Percentiles rank a stretch among this genome's conserved stretches.
These are phyloP conservation scores for Ophiostoma quercus DNA, from an alignment of 2,329 filamentous ascomycete genomes.

Conservation along the genomic window DNA sequence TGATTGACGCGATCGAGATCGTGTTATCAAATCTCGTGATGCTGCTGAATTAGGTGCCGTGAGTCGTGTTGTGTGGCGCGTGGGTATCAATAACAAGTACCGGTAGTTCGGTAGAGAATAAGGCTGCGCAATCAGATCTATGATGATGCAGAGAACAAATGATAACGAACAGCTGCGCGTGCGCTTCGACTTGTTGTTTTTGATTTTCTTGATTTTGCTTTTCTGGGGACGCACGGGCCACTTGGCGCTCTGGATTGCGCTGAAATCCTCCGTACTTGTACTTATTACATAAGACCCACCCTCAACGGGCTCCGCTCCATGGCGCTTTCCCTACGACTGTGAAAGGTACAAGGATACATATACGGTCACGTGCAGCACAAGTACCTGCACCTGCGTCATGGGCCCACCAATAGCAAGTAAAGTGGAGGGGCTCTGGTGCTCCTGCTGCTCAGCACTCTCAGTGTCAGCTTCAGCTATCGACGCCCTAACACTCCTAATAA, in stretches of 20 bases:
- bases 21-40: background rate
- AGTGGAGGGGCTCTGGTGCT: conserved; percentile 9
- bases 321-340: background rate
- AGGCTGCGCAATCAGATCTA: background rate
- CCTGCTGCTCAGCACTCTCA: background rate
- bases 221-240: conserved; percentile 10
- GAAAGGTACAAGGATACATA: too few relatives aligned
- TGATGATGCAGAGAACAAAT: background rate
- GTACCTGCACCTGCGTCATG: conserved; percentile 22
- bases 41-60: background rate
- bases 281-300: conserved; percentile 1
- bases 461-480: conserved; percentile 15
- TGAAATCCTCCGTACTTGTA: background rate
- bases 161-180: background rate
- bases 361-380: conserved; percentile 17
- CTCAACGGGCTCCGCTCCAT: conserved; percentile 2
- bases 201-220: conserved; percentile 1
- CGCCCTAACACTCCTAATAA: background rate
- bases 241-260: conserved; percentile 8
- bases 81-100: background rate
- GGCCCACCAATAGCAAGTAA: conserved; percentile 20
- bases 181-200: background rate
- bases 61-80: background rate
- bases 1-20: background rate
- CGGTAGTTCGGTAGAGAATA: background rate